phyloP scores from a whole-genome alignment of 768 basidiomycete species.

The Tricholoma flavovirens region DNA sequence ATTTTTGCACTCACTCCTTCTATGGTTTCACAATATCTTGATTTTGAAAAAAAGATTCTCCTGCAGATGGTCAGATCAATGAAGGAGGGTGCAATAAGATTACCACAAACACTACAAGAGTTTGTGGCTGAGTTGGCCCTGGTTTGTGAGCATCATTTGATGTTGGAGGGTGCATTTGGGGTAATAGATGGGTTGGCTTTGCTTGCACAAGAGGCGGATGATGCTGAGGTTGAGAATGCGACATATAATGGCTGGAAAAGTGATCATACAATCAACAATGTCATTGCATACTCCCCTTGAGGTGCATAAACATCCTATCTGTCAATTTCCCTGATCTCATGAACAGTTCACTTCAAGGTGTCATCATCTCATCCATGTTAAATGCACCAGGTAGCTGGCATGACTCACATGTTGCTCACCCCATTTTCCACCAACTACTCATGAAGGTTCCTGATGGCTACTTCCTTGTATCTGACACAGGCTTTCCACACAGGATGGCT shows the following conservation, averaged over 20 bases:
- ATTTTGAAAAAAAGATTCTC: slow-evolving; percentile 27
- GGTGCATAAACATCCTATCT: not conserved
- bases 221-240: too few species aligned
- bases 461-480: slow-evolving; percentile 32
- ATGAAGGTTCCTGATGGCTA: slow-evolving; percentile 23
- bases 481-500: slow-evolving; percentile 19
- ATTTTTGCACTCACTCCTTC: slow-evolving; percentile 30
- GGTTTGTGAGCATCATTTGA: slow-evolving; percentile 2
- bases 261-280: too few species aligned
- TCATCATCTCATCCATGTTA: slow-evolving; percentile 26
- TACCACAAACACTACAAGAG: slow-evolving; percentile 21
- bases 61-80: slow-evolving; percentile 22
- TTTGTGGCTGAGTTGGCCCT: slow-evolving; percentile 22
- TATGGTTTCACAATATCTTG: slow-evolving; percentile 30
- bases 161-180: not conserved
- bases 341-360: slow-evolving; percentile 14
- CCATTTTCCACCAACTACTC: slow-evolving; percentile 23
- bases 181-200: not conserved
- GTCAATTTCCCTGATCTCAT: not conserved
- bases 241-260: too few species aligned
- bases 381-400: too few species aligned
- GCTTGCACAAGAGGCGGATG: too few species aligned
- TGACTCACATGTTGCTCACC: too few species aligned
- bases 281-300: too few species aligned
- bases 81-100: slow-evolving; percentile 22